A percentile compares a stretch with the other conserved stretches of the same genome.
Evolutionary conservation across 2,329 filamentous ascomycete species (phyloP).

Genomic region (Juglanconis juglandina): DNA sequence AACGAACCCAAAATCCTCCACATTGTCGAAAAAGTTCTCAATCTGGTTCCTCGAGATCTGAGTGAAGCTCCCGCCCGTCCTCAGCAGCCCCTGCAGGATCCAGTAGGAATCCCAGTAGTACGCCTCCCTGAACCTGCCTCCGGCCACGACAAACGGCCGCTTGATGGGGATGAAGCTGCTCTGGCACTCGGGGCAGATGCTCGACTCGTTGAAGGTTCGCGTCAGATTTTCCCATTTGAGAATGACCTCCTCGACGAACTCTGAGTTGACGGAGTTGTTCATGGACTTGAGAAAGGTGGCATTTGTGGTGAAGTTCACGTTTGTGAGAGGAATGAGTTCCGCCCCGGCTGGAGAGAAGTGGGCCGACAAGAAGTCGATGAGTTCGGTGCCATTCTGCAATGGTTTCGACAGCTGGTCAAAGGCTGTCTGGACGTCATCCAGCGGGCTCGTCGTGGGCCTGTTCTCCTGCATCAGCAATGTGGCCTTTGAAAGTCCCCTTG

Average conservation of each 20-base stretch:
- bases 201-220: slow-evolving; percentile 51
- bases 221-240: slow-evolving; percentile 68
- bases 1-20: slow-evolving; percentile 62
- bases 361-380: slow-evolving; percentile 58
- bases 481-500: too few relatives aligned
- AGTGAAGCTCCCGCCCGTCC: slow-evolving; percentile 61
- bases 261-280: slow-evolving; percentile 53
- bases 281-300: slow-evolving; percentile 56
- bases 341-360: slow-evolving; percentile 63
- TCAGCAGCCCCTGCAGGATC: slow-evolving; percentile 63
- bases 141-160: slow-evolving; percentile 66
- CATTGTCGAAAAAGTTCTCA: slow-evolving; percentile 66
- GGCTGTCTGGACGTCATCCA: slow-evolving; percentile 59
- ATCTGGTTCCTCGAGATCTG: slow-evolving; percentile 64
- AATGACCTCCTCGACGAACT: slow-evolving; percentile 63
- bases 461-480: not conserved
- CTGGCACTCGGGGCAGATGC: slow-evolving; percentile 56
- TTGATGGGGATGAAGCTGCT: slow-evolving; percentile 65
- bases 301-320: slow-evolving; percentile 50
- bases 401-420: slow-evolving; percentile 59
- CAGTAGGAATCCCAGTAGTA: slow-evolving; percentile 73
- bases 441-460: slow-evolving; percentile 57
- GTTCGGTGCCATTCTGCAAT: slow-evolving; percentile 59
- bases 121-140: slow-evolving; percentile 66
- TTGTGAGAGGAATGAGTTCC: slow-evolving; percentile 55